Conservation (phyloP, 257 asterid genomes). For the Solanum chaucha region DNA sequence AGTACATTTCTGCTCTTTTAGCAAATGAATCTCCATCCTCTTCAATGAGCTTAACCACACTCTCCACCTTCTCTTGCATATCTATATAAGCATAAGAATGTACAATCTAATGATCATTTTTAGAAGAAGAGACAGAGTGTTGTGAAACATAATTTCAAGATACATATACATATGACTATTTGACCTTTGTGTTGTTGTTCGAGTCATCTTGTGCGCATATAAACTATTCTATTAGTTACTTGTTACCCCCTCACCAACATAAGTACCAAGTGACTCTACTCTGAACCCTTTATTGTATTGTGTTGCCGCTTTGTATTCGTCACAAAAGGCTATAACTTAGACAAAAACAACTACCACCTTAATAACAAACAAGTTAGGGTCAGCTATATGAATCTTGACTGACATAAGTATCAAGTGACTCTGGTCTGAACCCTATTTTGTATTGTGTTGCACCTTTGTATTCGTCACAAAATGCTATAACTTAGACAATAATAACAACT, state of each 20-base stretch:
- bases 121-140: neutral
- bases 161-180: neutral
- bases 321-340: neutral
- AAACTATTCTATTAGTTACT: neutral
- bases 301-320: neutral
- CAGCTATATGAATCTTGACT: neutral
- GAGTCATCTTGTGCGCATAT: neutral
- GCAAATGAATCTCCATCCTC: constrained; percentile 92
- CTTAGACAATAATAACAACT: neutral
- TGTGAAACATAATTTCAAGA: neutral
- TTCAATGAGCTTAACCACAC: constrained; percentile 57
- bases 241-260: neutral
- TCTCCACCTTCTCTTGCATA: constrained; percentile 80
- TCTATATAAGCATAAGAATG: constrained; percentile 26
- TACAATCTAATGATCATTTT: neutral
- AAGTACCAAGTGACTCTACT: neutral
- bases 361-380: neutral
- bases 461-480: neutral
- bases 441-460: neutral
- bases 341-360: neutral
- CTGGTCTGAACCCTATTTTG: neutral
- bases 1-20: constrained; percentile 91
- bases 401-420: no score
- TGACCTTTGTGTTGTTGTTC: neutral
- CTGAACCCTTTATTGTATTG: neutral